These are phyloP conservation scores for Aspergillus eucalypticola DNA, from an alignment of 2,329 filamentous ascomycete species.

Conservation along the genomic window DNA sequence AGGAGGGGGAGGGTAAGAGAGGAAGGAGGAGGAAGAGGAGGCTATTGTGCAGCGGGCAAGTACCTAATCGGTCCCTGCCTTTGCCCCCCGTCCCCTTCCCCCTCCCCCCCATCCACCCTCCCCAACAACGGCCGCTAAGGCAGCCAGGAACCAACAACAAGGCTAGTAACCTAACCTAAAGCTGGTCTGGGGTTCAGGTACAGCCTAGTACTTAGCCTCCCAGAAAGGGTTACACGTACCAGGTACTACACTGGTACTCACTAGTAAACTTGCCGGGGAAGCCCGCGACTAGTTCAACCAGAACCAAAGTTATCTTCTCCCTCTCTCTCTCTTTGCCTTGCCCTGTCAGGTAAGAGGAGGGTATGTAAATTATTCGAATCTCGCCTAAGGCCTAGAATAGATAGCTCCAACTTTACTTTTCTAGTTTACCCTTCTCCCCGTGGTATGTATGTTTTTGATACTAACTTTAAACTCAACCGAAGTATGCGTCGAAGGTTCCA, in stretches of 20 bases:
- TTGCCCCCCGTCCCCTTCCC: no score
- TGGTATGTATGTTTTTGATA: neutral
- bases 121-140: neutral
- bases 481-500: neutral
- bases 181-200: neutral
- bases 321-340: no score
- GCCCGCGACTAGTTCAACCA: conserved; percentile 6
- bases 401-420: no score
- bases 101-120: no score
- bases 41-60: no score
- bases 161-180: neutral
- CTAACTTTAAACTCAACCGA: neutral
- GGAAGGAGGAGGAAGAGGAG: neutral
- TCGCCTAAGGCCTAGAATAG: neutral
- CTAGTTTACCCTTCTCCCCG: neutral
- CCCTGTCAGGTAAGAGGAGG: no score
- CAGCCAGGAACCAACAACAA: neutral
- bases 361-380: neutral
- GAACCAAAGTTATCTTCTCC: neutral
- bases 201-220: neutral
- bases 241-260: neutral
- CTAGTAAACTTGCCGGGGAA: neutral
- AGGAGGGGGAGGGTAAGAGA: neutral
- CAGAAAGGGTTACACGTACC: neutral
- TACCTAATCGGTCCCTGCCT: no score